Percentiles rank a stretch among this genome's conserved stretches.
These are phyloP conservation scores for Halophytophthora batemanensis DNA, from an alignment of 352 stramenopile species.

Conservation along the genomic window DNA sequence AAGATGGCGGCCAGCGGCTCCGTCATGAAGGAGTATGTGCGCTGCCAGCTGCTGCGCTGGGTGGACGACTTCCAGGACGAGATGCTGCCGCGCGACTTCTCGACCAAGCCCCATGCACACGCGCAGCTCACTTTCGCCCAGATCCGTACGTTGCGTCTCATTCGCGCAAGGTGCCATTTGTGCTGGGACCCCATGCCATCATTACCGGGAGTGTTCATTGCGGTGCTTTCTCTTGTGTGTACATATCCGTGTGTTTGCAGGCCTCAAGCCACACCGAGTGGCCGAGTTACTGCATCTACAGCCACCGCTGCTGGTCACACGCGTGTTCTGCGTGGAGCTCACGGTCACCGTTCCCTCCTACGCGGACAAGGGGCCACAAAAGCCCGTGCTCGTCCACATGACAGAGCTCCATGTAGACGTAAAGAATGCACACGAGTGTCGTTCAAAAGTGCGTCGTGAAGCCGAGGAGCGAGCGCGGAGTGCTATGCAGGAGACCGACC, in stretches of 20 bases:
- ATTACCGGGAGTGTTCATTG: no score
- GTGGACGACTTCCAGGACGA: conserved; percentile 58
- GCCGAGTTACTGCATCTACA: conserved; percentile 40
- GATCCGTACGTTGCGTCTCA: conserved; percentile 27
- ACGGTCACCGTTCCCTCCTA: conserved; percentile 60
- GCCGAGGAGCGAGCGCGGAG: conserved; percentile 29
- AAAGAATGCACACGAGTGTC: conserved; percentile 44
- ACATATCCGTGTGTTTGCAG: conserved; percentile 13
- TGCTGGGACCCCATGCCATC: no score
- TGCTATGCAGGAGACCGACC: conserved; percentile 47
- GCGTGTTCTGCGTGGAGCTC: conserved; percentile 49
- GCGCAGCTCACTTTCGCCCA: conserved; percentile 45
- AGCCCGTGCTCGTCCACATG: conserved; percentile 43
- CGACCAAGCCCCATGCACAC: conserved; percentile 41
- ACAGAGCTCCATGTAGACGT: conserved; percentile 54
- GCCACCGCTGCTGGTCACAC: conserved; percentile 46
- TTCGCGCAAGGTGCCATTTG: no score
- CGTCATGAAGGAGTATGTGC: conserved; percentile 72
- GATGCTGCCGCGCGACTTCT: conserved; percentile 57
- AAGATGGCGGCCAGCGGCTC: conserved; percentile 22
- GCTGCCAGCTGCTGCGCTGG: conserved; percentile 64
- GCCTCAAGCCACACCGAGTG: conserved; percentile 65
- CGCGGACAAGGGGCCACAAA: conserved; percentile 36
- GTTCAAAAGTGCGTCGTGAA: conserved; percentile 31
- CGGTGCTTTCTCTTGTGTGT: background rate